Percentiles rank a stretch among this genome's conserved stretches.
phyloP scores from a whole-genome alignment of 495 filamentous ascomycete genomes.

The Aspergillus biplanus region DNA sequence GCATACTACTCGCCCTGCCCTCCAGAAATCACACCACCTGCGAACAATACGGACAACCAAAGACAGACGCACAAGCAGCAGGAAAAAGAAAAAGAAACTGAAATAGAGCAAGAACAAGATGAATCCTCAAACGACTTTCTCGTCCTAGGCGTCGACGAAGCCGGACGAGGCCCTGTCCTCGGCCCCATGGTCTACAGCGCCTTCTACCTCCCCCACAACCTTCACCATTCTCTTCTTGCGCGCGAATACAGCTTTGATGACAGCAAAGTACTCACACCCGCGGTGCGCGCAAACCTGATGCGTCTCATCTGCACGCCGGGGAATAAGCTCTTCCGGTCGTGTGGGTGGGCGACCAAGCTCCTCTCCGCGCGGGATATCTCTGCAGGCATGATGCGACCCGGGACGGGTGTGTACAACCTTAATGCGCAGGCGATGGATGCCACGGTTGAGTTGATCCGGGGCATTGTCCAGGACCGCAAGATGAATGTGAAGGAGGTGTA shows the following conservation, averaged over 20 bases:
- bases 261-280: conserved; percentile 81
- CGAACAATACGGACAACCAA: conserved; percentile 6
- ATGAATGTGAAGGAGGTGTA: conserved; percentile 88
- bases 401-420: conserved; percentile 74
- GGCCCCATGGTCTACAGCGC: conserved; percentile 97
- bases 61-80: neutral
- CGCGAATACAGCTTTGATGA: conserved; percentile 85
- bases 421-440: conserved; percentile 99
- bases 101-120: too few species aligned
- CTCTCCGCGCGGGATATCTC: conserved; percentile 86
- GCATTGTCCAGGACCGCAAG: conserved; percentile 67
- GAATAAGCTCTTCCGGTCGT: conserved; percentile 66
- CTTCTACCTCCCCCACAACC: conserved; percentile 75
- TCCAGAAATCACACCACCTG: conserved; percentile 42
- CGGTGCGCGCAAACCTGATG: conserved; percentile 76
- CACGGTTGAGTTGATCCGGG: conserved; percentile 80
- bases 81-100: too few species aligned
- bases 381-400: conserved; percentile 74
- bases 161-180: conserved; percentile 90
- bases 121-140: conserved; percentile 30
- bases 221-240: conserved; percentile 73
- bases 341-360: conserved; percentile 79
- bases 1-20: conserved; percentile 80
- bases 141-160: conserved; percentile 91
- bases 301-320: conserved; percentile 66